Base-by-base conservation (phyloP, 2,329 filamentous ascomycete species). In the Fusarium sp. region DNA sequence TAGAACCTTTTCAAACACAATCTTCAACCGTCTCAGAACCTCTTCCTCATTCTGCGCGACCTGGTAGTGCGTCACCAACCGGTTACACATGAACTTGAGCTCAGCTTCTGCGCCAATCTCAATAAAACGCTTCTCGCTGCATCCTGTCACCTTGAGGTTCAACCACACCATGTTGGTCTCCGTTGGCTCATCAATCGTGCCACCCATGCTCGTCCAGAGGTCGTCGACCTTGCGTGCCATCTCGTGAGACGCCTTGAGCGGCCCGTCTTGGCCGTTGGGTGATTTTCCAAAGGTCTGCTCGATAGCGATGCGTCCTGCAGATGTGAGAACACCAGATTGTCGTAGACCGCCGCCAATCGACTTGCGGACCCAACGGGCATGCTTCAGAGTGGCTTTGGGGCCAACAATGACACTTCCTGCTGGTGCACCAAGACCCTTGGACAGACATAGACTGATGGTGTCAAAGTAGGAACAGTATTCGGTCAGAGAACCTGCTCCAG, bases 141-240 rank as follows among this genome's bases (percentile, higher is more conserved):
- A 84, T 5, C 89, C 88, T 17, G 89, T 88, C 3, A 87, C 87
- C 36, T 90, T 87, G 22, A 96, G 84, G 80, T 97, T 92, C 66
- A 97, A 79, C 94, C 94, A 97, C 39, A 94, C 90, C 93, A 97
- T 97, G 83, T 97, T 97, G n/a, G 94, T 97, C 79, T 97, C 91
- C 3, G 93, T 91, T 0, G 93, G 92, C 67, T 91, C 86, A 26
- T 87, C 82, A 64, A 94, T 82, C 82, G 88, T 90, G 3, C 94
- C 94, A 9, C 94, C 94, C 58, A 91, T 85, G 22, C 83, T 84
- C 10, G 85, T 88, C 94, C 94, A 97, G 73, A 93, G 81, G n/a
- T 85, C 85, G 87, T 92, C 94, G 47, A 92, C 83, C 74, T 83
- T 85, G 79, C 87, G 89, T 1, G 94, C 93, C 63, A 88, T 88